Base-by-base conservation (phyloP, 78 protist genomes). In the Isochrysis galbana region DNA sequence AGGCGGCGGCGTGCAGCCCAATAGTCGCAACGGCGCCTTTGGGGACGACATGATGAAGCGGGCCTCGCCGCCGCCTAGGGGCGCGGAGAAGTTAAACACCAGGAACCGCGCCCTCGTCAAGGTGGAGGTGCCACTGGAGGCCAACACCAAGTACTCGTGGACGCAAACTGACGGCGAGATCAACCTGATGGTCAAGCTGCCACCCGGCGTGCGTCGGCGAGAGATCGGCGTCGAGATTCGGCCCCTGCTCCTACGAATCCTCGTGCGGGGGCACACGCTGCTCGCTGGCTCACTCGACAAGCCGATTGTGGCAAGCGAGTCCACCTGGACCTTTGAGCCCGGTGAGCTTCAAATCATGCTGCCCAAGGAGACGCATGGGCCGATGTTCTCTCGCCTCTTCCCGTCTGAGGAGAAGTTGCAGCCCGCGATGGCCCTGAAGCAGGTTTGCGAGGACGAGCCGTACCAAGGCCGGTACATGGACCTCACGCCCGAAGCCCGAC, bases 391-490 rank as follows among this genome's bases (percentile, higher is more conserved):
- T 23, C 74, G 74, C 29, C 74, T 61, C 74, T 61, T 61, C 74
- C 74, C 74, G 74, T 61, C 74, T 10, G 74, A 61, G 74, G 74
- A 61, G 74, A 7, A 7, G 74, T 32, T 61, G 29, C 14, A 3
- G n/a, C 74, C 74, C n/a, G 74, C 74, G 5, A 23, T 61, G 36
- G 74, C 74, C n/a, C 19, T 61, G 36, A 61, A 61, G 23, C 74
- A 61, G 74, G 74, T 61, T 10, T 61, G 74, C 74, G 74, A 61
- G 29, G 74, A 61, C 74, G 74, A 61, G 74, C 74, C 74, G 74
- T 61, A 61, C 74, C 74, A 61, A 32, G 74, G 74, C 29, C 23
- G n/a, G n/a, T 61, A 61, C 74, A 23, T 61, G 74, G 74, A 61
- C 74, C 14, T 61, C 36, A 17, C n/a, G n/a, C 74, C 74, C 29